Evolutionary conservation across 148 eudicot species (phyloP).

Genomic region (Silene conica): DNA sequence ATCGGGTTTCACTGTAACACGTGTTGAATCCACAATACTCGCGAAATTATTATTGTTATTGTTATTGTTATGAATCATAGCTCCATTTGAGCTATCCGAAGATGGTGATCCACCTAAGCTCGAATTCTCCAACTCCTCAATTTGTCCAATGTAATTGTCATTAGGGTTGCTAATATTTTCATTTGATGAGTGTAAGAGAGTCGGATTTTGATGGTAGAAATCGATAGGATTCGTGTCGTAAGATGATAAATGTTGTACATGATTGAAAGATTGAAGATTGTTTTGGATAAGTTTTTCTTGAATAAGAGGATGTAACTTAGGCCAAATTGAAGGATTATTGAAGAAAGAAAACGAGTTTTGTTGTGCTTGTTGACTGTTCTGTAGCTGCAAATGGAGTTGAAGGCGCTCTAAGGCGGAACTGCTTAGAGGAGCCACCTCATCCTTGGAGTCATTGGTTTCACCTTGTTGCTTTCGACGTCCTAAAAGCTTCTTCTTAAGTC

Average conservation of each 20-base stretch:
- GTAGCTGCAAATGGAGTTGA: slow-evolving; percentile 93
- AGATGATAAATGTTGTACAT: slow-evolving; percentile 19
- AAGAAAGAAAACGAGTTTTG: slow-evolving; percentile 55
- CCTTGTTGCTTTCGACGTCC: slow-evolving; percentile 54
- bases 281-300: slow-evolving; percentile 63
- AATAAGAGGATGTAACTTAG: slow-evolving; percentile 59
- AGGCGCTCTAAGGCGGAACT: slow-evolving; percentile 87
- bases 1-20: not conserved
- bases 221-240: not conserved
- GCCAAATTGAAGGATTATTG: slow-evolving; percentile 63
- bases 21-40: not conserved
- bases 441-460: slow-evolving; percentile 20
- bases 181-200: slow-evolving; percentile 6
- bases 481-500: slow-evolving; percentile 67
- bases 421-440: slow-evolving; percentile 44
- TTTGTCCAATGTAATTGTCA: slow-evolving; percentile 3
- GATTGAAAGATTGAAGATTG: slow-evolving; percentile 36
- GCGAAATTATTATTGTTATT: slow-evolving; percentile 2
- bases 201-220: slow-evolving; percentile 15
- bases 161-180: not conserved
- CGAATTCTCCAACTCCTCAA: slow-evolving; percentile 27
- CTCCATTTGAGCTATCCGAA: slow-evolving; percentile 22
- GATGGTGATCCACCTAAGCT: slow-evolving; percentile 23
- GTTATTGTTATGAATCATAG: not conserved
- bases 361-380: slow-evolving; percentile 26